Evolutionary conservation across 139 green algal species (phyloP).

Genomic region (Nannochloris sp.): DNA sequence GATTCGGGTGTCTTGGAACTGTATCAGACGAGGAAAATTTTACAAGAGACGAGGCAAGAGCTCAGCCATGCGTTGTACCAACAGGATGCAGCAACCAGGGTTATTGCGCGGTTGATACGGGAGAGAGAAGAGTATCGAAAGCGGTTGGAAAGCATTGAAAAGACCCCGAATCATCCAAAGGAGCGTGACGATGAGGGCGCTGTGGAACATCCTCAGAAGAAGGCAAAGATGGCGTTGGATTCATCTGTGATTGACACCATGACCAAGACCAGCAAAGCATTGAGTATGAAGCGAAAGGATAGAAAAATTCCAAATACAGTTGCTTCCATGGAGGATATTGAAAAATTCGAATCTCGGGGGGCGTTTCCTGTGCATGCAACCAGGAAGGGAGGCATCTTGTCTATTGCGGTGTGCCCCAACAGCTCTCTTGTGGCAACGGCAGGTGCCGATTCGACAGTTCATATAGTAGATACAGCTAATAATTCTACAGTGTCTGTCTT

Average conservation of each 20-base stretch:
- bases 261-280: slow-evolving; percentile 25
- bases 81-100: slow-evolving; percentile 86
- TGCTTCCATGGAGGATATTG: slow-evolving; percentile 57
- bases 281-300: slow-evolving; percentile 78
- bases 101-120: slow-evolving; percentile 55
- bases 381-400: slow-evolving; percentile 67
- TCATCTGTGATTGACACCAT: slow-evolving; percentile 29
- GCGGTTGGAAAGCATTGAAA: slow-evolving; percentile 13
- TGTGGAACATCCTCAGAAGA: slow-evolving; percentile 2
- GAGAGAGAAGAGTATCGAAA: slow-evolving; percentile 59
- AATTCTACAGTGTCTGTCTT: slow-evolving; percentile 44
- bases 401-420: slow-evolving; percentile 54
- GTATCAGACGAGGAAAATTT: slow-evolving; percentile 63
- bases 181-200: neutral
- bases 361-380: slow-evolving; percentile 83
- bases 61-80: slow-evolving; percentile 89
- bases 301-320: slow-evolving; percentile 48
- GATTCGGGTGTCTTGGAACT: slow-evolving; percentile 87
- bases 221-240: slow-evolving; percentile 22
- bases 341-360: slow-evolving; percentile 33
- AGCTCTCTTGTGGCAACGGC: slow-evolving; percentile 29
- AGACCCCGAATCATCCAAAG: neutral
- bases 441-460: slow-evolving; percentile 61
- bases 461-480: slow-evolving; percentile 46
- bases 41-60: slow-evolving; percentile 75